phyloP scores from a whole-genome alignment of 2,329 filamentous ascomycete genomes.

The Metarhizium rileyi region DNA sequence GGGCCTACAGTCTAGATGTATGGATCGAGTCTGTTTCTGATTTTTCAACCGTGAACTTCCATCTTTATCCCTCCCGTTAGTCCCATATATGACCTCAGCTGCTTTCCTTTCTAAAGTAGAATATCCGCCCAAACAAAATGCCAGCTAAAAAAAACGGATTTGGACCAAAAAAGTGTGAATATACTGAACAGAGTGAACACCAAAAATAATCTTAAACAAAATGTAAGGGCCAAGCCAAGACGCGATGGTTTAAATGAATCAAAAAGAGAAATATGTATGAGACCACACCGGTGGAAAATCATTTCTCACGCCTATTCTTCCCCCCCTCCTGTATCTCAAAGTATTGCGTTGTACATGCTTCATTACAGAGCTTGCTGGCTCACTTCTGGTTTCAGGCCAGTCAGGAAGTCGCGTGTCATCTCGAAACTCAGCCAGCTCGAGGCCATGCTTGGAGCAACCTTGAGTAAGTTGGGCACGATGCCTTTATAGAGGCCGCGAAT shows the following conservation, averaged over 20 bases:
- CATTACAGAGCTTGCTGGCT: constrained; percentile 17
- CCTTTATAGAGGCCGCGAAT: constrained; percentile 86
- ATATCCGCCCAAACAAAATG: constrained; percentile 6
- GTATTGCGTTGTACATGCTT: constrained; percentile 6
- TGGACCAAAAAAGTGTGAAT: not conserved
- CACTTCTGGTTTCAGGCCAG: constrained; percentile 45
- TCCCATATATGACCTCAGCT: not conserved
- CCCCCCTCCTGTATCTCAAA: not conserved
- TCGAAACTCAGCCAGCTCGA: constrained; percentile 98
- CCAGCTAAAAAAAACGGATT: constrained; percentile 3
- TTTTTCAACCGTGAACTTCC: not conserved
- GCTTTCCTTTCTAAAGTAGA: constrained; percentile 6
- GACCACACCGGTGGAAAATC: constrained; percentile 1
- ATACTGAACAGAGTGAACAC: not conserved
- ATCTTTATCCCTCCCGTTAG: not conserved
- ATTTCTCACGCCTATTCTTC: not conserved
- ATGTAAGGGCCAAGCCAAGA: not conserved
- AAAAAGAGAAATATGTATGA: not conserved
- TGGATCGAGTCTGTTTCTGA: not conserved
- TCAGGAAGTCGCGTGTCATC: constrained; percentile 77
- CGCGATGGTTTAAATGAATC: not conserved
- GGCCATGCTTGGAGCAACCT: constrained; percentile 97
- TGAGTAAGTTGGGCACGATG: constrained; percentile 87
- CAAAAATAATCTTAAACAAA: not conserved
- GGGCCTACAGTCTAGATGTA: constrained; percentile 1